A percentile compares a stretch with the other conserved stretches of the same genome.
Conservation (phyloP, 2,329 filamentous ascomycete genomes). For the Pestalotiopsis sp. region DNA sequence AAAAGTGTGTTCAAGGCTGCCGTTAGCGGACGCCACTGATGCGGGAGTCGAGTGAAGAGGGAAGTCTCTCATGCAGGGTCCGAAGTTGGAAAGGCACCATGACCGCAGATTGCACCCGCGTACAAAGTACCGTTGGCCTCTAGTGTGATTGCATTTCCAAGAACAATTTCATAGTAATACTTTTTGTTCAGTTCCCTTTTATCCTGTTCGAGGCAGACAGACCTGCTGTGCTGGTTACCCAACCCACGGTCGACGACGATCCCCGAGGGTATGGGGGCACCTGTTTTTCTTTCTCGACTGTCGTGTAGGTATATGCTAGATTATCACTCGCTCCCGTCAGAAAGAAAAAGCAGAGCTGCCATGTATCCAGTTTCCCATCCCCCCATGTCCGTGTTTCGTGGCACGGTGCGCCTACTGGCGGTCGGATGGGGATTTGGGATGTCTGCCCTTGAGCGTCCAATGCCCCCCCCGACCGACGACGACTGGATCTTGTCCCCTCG, state of each 20-base stretch:
- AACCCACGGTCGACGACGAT: conserved; percentile 4
- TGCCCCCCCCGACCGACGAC: not conserved
- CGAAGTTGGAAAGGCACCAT: conserved; percentile 19
- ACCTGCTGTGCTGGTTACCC: not conserved
- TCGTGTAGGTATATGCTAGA: not conserved
- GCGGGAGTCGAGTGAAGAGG: conserved; percentile 29
- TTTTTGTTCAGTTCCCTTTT: not conserved
- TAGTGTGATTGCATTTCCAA: not conserved
- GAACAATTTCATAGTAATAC: not conserved
- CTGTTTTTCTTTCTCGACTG: not conserved
- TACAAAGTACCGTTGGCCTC: conserved; percentile 2
- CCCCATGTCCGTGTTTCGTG: not conserved
- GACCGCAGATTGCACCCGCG: not conserved
- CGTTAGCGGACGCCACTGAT: conserved; percentile 34
- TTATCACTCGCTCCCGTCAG: not conserved
- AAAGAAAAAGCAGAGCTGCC: not conserved
- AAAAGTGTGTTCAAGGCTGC: conserved; percentile 15
- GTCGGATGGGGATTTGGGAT: not conserved
- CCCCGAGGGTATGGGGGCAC: not conserved
- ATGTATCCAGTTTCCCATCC: not conserved
- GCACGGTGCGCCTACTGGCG: not conserved
- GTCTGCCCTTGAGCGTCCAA: not conserved
- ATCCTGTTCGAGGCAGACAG: not conserved
- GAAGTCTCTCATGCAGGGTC: conserved; percentile 33
- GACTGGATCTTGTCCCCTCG: conserved; percentile 8